Conservation (phyloP, 2,329 filamentous ascomycete genomes). For the Fusarium algeriense region DNA sequence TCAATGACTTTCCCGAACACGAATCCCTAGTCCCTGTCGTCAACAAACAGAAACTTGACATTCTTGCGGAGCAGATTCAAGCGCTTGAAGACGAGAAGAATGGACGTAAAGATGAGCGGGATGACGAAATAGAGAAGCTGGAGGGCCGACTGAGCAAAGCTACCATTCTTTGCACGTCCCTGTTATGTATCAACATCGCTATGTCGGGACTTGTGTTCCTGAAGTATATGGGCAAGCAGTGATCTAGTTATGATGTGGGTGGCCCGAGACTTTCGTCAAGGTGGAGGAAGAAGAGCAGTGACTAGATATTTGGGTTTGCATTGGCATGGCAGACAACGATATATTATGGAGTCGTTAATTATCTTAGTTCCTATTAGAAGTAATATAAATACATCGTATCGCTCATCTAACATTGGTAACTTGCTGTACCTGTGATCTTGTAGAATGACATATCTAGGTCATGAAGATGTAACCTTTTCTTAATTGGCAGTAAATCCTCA, state of each 20-base stretch:
- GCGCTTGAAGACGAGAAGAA: fast-evolving
- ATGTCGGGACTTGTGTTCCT: fast-evolving
- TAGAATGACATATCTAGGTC: too few species aligned
- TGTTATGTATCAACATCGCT: fast-evolving
- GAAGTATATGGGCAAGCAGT: background rate
- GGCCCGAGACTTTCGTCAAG: fast-evolving
- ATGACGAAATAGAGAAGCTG: fast-evolving
- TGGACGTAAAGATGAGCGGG: fast-evolving
- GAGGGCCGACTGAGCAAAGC: background rate
- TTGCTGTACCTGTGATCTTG: too few species aligned
- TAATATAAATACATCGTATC: too few species aligned
- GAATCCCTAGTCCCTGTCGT: fast-evolving
- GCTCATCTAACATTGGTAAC: too few species aligned
- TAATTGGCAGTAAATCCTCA: too few species aligned
- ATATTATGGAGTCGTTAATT: too few species aligned
- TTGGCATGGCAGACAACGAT: fast-evolving
- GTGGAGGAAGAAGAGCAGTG: background rate
- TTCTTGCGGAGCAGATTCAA: background rate
- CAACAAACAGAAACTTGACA: fast-evolving
- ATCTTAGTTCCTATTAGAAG: fast-evolving
- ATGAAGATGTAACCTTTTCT: too few species aligned
- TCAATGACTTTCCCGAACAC: too few species aligned
- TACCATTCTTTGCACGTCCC: background rate
- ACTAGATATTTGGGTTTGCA: fast-evolving
- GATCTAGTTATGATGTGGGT: background rate